Evolutionary conservation across 768 basidiomycete genomes (phyloP), one percentile per base, ranked within the genome.

Genomic region (Ephemerocybe angulata): DNA sequence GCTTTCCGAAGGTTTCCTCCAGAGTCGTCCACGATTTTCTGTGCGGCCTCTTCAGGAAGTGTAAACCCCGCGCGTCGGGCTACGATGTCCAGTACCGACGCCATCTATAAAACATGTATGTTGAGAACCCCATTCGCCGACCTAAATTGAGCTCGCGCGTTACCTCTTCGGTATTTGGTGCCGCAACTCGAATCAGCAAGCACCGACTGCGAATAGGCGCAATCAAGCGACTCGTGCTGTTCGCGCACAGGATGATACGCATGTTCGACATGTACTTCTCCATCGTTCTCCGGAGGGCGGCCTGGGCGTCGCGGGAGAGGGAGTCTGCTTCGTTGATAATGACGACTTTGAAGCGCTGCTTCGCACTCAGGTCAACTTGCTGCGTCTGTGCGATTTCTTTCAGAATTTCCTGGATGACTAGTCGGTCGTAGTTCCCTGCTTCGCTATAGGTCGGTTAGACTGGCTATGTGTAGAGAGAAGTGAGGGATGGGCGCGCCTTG

Each of bases 381-480:
- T 99, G 96, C 2, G 95, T 99, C 70, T 98, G 95, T 1, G 96
- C 96, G 62, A 99, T 98, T 72, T 98, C 96, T 70, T 98, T 99
- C 54, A 99, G 71, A 42, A 99, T 81, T 64, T 99, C 96, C 65
- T 98, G 96, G 50, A 99, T 93, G 47, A 99, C 93, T 1, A 94
- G 81, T 58, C 96, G 79, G 68, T 99, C 96, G 63, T 89, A 97
- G 64, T 87, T 96, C 12, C 96, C 96, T 0, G 94, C 94, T 73
- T 99, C 96, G 60, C 96, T 98, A 67, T 46, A 50, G 22, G 19
- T 35, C 19, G 52, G 47, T 37, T 31, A 50, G 27, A 31, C 11
- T 49, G 8, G 24, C 35, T 27, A 30, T 27, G 50, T 17, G 30
- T 10, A 6, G 37, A 47, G 21, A 22, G 12, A 37, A 35, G 13